A percentile compares a stretch with the other conserved stretches of the same genome.
Evolutionary conservation across 2,329 filamentous ascomycete genomes (phyloP).

Genomic region (Exophiala dermatitidis): DNA sequence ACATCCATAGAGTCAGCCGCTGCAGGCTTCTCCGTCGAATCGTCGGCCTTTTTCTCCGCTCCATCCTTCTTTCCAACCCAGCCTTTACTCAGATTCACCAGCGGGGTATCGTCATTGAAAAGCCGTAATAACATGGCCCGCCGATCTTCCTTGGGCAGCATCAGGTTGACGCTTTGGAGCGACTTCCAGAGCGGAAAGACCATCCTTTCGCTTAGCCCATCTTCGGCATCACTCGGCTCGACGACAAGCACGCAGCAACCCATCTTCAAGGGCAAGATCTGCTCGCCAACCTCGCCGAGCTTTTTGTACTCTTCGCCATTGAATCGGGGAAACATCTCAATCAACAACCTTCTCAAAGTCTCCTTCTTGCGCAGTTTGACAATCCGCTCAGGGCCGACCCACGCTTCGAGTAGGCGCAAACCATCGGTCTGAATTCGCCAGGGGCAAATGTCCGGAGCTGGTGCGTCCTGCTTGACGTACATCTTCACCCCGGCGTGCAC

Average conservation of each 20-base stretch:
- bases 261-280: slow-evolving; percentile 70
- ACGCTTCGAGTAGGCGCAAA: slow-evolving; percentile 81
- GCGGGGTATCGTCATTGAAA: slow-evolving; percentile 79
- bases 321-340: slow-evolving; percentile 95
- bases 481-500: slow-evolving; percentile 96
- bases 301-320: slow-evolving; percentile 64
- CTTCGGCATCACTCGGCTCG: slow-evolving; percentile 60
- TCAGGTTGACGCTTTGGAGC: slow-evolving; percentile 83
- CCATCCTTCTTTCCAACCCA: slow-evolving; percentile 8
- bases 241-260: slow-evolving; percentile 87
- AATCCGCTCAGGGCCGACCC: slow-evolving; percentile 71
- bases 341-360: slow-evolving; percentile 73
- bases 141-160: slow-evolving; percentile 96
- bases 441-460: slow-evolving; percentile 74
- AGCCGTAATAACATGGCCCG: slow-evolving; percentile 84
- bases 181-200: slow-evolving; percentile 92
- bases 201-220: slow-evolving; percentile 66
- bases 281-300: slow-evolving; percentile 81
- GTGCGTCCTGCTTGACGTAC: slow-evolving; percentile 96
- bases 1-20: slow-evolving; percentile 1
- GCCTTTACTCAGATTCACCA: slow-evolving; percentile 55
- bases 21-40: not conserved
- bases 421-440: slow-evolving; percentile 97
- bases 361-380: slow-evolving; percentile 68
- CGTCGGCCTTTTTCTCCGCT: not conserved